Evolutionary conservation across 2,329 filamentous ascomycete species (phyloP), one percentile per base, ranked within the genome.

Genomic region (Colletotrichum nymphaeae): DNA sequence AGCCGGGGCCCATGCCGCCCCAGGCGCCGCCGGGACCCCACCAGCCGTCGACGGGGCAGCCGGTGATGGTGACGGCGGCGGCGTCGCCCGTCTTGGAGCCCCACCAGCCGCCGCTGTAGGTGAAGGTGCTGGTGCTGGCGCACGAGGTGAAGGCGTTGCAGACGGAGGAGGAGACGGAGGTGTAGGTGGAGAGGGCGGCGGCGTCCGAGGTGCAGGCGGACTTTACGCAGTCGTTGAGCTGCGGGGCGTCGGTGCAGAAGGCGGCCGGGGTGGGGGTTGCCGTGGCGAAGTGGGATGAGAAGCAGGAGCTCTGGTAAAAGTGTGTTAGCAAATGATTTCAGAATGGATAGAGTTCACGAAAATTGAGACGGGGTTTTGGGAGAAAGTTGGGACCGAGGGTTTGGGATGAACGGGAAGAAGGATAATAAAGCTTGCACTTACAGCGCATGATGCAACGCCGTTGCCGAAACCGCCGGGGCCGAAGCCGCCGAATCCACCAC

Each of bases 261-360:
- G 77, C 76, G 16, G 75, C 53, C 42, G 78, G 78, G 4, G 76
- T 75, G 9, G 75, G 75, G 19, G 76, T 72, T 11, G 76, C 76
- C 5, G 76, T 76, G n/a, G 67, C 66, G 74, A 75, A 79, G 76
- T 77, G 76, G 26, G 77, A 78, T 6, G 78, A 78, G 62, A 77
- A 76, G 67, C 78, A 77, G 56, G 76, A 76, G 57, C 63, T 71
- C 75, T 76, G 37, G 30, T 4, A 28, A 11, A 42, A 11, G 12
- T 55, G 67, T 67, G 67, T 59, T 16, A 52, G 52, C 26, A 4
- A 11, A 19, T 24, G 24, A 24, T 24, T 26, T 26, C 6, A 1
- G 46, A 37, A 19, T 14, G n/a, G 3, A 2, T 49, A 42, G 4
- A 14, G 1, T 37, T 28, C 24, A n/a, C 14, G 24, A 30, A 2